Conservation (phyloP, 129 eudicot species). For the Calendula officinalis region DNA sequence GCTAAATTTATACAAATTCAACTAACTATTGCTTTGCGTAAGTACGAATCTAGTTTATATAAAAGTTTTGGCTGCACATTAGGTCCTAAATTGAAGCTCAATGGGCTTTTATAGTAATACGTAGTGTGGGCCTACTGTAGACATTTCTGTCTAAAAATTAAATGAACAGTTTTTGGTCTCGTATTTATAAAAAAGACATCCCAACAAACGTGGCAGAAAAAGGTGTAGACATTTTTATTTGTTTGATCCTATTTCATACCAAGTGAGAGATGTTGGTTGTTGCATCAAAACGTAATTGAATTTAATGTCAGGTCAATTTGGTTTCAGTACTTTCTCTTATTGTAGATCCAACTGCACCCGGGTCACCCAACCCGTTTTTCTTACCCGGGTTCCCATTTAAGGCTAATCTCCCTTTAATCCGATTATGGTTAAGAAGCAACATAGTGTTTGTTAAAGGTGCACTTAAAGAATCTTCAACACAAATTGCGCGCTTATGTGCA, state of each 20-base stretch:
- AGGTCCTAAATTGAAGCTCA: slow-evolving; percentile 17
- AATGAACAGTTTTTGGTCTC: slow-evolving; percentile 8
- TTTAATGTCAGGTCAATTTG: not conserved
- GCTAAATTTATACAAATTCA: no score
- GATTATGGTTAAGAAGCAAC: no score
- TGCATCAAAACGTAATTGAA: slow-evolving; percentile 4
- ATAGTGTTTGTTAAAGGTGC: slow-evolving; percentile 47
- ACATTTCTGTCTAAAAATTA: slow-evolving; percentile 3
- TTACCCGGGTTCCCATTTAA: slow-evolving; percentile 44
- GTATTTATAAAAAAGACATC: slow-evolving; percentile 13
- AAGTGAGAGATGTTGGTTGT: slow-evolving; percentile 8
- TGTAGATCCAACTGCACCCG: slow-evolving; percentile 51
- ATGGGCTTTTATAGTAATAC: slow-evolving; percentile 18
- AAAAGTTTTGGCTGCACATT: not conserved
- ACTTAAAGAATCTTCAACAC: slow-evolving; percentile 74
- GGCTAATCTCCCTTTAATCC: slow-evolving; percentile 27
- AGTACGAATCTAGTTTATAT: no score
- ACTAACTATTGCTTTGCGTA: no score
- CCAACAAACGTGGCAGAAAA: slow-evolving; percentile 19
- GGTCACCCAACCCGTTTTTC: slow-evolving; percentile 54
- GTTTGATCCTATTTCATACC: slow-evolving; percentile 1
- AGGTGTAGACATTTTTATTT: not conserved
- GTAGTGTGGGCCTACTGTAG: slow-evolving; percentile 5
- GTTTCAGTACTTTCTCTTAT: slow-evolving; percentile 23
- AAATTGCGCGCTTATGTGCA: slow-evolving; percentile 52